phyloP scores from a whole-genome alignment of 1,284 basidiomycete genomes.

The Apiotrichum gamsii region DNA sequence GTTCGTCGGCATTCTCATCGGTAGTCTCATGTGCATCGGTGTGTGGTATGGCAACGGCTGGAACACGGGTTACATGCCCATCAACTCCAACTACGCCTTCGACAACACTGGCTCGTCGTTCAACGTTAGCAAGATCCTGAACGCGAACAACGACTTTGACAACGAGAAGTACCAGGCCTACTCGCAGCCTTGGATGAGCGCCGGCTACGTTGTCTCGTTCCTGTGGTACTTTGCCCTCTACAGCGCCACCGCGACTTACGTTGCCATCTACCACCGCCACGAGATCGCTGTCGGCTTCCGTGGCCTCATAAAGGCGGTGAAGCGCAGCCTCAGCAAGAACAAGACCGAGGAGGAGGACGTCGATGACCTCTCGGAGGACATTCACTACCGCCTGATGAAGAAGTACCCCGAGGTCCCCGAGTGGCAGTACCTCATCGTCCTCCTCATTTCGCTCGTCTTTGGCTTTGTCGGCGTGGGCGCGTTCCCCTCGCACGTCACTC shows the following conservation, averaged over 20 bases:
- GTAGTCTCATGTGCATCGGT: conserved; percentile 11
- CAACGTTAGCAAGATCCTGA: conserved; percentile 40
- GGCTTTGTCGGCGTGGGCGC: conserved; percentile 9
- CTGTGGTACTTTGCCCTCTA: conserved; percentile 39
- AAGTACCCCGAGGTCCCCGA: conserved; percentile 52
- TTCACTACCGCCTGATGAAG: conserved; percentile 28
- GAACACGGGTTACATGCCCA: conserved; percentile 35
- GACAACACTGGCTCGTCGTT: conserved; percentile 29
- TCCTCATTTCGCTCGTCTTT: conserved; percentile 3
- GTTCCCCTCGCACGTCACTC: conserved; percentile 7
- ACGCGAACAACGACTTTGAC: conserved; percentile 27
- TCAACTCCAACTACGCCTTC: conserved; percentile 25
- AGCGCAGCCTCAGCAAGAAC: neutral
- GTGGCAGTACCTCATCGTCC: conserved; percentile 13
- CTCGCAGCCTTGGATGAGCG: conserved; percentile 31
- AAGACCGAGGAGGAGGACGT: conserved; percentile 32
- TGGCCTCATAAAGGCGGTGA: conserved; percentile 21
- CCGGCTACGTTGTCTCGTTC: conserved; percentile 35
- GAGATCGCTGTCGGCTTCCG: conserved; percentile 37
- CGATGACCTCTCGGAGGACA: conserved; percentile 27
- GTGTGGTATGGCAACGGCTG: conserved; percentile 27
- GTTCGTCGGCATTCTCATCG: conserved; percentile 25
- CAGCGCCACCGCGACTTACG: conserved; percentile 25
- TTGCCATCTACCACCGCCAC: conserved; percentile 44
- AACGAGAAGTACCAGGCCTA: conserved; percentile 32